phyloP scores from a whole-genome alignment of 495 filamentous ascomycete species.

The Hypoxylon subgilvum region DNA sequence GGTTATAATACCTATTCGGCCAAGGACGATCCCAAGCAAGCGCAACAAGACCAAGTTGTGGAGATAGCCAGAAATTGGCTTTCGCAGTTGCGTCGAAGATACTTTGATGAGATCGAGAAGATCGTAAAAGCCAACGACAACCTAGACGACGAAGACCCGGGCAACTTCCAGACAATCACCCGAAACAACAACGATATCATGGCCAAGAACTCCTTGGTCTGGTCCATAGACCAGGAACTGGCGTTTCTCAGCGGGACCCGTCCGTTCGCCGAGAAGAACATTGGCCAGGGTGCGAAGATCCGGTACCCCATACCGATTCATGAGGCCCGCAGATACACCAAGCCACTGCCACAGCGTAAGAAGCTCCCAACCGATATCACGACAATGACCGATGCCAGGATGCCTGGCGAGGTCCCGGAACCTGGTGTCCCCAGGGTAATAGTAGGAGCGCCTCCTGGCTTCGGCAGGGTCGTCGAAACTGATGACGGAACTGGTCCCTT shows the following conservation, averaged over 20 bases:
- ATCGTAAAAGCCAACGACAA: neutral
- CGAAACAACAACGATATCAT: constrained; percentile 34
- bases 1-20: too few species aligned
- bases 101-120: constrained; percentile 1
- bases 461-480: neutral
- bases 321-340: constrained; percentile 6
- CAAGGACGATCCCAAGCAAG: too few species aligned
- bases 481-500: neutral
- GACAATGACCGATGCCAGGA: constrained; percentile 1
- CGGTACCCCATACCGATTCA: neutral
- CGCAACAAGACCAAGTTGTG: too few species aligned
- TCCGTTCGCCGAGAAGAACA: neutral
- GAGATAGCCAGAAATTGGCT: neutral
- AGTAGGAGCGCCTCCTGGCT: constrained; percentile 13
- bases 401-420: constrained; percentile 21
- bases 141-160: constrained; percentile 23
- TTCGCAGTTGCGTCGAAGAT: neutral
- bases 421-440: constrained; percentile 22
- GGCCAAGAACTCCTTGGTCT: constrained; percentile 27
- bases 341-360: neutral
- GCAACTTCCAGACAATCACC: constrained; percentile 6
- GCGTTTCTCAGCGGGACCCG: neutral
- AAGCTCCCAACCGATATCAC: constrained; percentile 25
- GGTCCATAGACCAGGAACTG: constrained; percentile 25
- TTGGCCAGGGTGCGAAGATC: constrained; percentile 11